Conservation (phyloP, 164 flowering plant species). For the Umbilicus rupestris region DNA sequence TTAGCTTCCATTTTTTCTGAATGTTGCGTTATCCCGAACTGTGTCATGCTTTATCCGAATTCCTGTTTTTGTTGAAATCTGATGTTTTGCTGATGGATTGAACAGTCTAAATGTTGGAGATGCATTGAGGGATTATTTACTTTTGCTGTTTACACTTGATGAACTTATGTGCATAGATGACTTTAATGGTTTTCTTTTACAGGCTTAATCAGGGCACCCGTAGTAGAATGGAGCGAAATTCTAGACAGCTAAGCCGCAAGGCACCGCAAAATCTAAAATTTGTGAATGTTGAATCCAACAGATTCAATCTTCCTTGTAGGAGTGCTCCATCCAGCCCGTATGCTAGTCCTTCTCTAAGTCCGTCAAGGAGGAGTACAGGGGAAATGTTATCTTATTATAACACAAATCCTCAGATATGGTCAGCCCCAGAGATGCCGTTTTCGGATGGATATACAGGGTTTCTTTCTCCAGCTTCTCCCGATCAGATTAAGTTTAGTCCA, state of each 20-base stretch:
- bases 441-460: constrained; percentile 21
- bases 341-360: constrained; percentile 55
- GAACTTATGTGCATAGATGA: neutral
- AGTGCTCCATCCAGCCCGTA: constrained; percentile 63
- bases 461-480: constrained; percentile 29
- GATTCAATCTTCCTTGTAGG: constrained; percentile 25
- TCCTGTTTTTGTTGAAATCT: neutral
- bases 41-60: neutral
- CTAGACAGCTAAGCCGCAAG: constrained; percentile 17
- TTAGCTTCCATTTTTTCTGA: too few species aligned
- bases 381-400: constrained; percentile 22
- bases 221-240: constrained; percentile 17
- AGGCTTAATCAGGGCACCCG: constrained; percentile 16
- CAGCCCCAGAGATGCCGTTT: constrained; percentile 48
- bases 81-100: neutral
- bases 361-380: constrained; percentile 27
- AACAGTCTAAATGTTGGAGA: neutral
- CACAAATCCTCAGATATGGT: constrained; percentile 32
- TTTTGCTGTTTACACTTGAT: neutral
- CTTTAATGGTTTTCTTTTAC: constrained; percentile 8
- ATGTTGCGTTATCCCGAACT: too few species aligned
- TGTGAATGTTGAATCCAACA: constrained; percentile 12
- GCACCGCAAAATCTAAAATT: constrained; percentile 16
- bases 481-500: constrained; percentile 24
- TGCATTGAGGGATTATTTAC: neutral